Conservation (phyloP, 1,284 basidiomycete genomes). For the Somion occarium region DNA sequence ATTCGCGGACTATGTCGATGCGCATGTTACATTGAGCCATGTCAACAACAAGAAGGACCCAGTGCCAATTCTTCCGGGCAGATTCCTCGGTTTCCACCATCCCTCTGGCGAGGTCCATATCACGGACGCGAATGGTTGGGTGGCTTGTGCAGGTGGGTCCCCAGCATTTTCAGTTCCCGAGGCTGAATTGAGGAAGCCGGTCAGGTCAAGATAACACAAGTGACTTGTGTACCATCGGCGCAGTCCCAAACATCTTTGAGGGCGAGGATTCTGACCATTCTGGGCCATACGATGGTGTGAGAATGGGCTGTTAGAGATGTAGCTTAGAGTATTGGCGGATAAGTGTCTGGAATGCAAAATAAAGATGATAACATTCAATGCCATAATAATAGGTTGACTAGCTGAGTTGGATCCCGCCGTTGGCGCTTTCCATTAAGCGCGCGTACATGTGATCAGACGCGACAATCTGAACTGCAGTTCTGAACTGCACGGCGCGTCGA, state of each 20-base stretch:
- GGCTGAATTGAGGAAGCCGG: constrained; percentile 7
- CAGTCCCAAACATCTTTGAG: constrained; percentile 46
- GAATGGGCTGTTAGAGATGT: constrained; percentile 45
- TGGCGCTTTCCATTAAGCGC: too few relatives aligned
- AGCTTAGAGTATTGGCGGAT: too few relatives aligned
- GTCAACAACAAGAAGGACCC: constrained; percentile 28
- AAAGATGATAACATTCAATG: too few relatives aligned
- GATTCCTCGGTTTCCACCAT: constrained; percentile 23
- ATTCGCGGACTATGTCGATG: constrained; percentile 53
- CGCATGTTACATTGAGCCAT: constrained; percentile 27
- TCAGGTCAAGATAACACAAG: constrained; percentile 54
- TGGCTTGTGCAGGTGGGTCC: constrained; percentile 13
- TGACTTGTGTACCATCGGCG: constrained; percentile 46
- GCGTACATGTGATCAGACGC: too few relatives aligned
- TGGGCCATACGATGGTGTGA: constrained; percentile 55
- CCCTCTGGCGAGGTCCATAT: constrained; percentile 17
- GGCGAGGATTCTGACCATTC: constrained; percentile 42
- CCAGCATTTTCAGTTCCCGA: constrained; percentile 11
- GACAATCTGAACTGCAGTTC: too few relatives aligned
- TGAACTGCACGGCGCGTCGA: too few relatives aligned
- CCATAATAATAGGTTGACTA: too few relatives aligned
- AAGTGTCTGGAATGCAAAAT: too few relatives aligned
- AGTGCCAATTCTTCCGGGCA: constrained; percentile 18
- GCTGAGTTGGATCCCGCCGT: too few relatives aligned
- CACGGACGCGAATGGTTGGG: constrained; percentile 12